Conservation (phyloP, 2,329 filamentous ascomycete genomes). For the Tolypocladium ovalisporum region DNA sequence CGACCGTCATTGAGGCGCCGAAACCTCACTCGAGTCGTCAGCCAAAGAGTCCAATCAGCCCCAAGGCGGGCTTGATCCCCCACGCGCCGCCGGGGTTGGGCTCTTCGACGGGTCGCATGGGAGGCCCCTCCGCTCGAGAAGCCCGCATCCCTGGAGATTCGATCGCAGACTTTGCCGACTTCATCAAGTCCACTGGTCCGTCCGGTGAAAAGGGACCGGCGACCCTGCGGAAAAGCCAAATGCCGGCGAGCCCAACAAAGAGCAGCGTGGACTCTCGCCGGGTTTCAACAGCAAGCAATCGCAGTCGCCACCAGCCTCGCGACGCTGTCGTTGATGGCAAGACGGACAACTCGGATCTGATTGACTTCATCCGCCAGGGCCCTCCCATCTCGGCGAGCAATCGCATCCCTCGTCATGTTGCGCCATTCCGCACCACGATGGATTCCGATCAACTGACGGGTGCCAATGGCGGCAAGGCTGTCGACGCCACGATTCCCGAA, state of each 20-base stretch:
- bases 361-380: constrained; percentile 89
- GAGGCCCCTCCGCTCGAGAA: constrained; percentile 48
- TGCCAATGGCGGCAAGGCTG: constrained; percentile 41
- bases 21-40: constrained; percentile 12
- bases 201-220: constrained; percentile 28
- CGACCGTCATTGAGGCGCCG: constrained; percentile 26
- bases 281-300: constrained; percentile 26
- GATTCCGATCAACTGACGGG: constrained; percentile 67
- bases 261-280: constrained; percentile 28
- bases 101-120: constrained; percentile 10
- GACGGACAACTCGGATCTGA: constrained; percentile 72
- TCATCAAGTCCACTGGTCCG: constrained; percentile 78
- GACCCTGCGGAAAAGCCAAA: constrained; percentile 22
- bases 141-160: constrained; percentile 61
- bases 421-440: constrained; percentile 75
- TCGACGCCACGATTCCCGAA: constrained; percentile 47
- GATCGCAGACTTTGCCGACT: constrained; percentile 75
- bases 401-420: constrained; percentile 71
- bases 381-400: constrained; percentile 51
- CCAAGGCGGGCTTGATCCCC: constrained; percentile 5
- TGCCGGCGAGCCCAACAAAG: constrained; percentile 19
- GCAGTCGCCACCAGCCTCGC: constrained; percentile 56
- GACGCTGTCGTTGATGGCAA: constrained; percentile 52
- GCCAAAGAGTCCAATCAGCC: constrained; percentile 3
- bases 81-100: constrained; percentile 11